Evolutionary conservation across 345 rosid species (phyloP).

Genomic region (Raphanus raphanistrum): DNA sequence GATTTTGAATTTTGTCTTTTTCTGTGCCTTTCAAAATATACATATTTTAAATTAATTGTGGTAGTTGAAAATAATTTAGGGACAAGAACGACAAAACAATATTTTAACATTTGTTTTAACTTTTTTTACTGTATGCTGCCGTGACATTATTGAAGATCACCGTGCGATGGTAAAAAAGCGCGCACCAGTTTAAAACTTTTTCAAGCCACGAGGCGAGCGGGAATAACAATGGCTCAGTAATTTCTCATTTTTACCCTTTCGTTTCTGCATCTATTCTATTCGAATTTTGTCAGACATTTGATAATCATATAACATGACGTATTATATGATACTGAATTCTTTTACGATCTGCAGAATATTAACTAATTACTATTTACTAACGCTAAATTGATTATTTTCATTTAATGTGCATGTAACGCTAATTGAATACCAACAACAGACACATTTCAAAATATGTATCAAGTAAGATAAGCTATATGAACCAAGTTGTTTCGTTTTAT

Average conservation of each 20-base stretch:
- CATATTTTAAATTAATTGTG: slow-evolving; percentile 20
- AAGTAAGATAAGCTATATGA: not conserved
- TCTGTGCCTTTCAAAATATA: slow-evolving; percentile 5
- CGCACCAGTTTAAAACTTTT: not conserved
- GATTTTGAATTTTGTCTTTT: slow-evolving; percentile 34
- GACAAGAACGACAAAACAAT: slow-evolving; percentile 24
- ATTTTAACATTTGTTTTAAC: not conserved
- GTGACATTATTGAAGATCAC: slow-evolving; percentile 2
- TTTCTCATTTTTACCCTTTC: not conserved
- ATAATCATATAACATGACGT: not conserved
- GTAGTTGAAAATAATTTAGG: slow-evolving; percentile 32
- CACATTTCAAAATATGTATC: slow-evolving; percentile 7
- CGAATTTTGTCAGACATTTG: not conserved
- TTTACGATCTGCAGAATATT: not conserved
- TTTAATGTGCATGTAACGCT: not conserved
- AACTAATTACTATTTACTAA: slow-evolving; percentile 1
- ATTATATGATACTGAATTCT: not conserved
- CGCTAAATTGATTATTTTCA: not conserved
- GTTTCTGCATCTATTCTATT: not conserved
- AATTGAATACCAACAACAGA: slow-evolving; percentile 22
- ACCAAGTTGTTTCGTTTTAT: not conserved
- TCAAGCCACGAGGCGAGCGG: slow-evolving; percentile 40
- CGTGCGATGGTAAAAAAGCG: not conserved
- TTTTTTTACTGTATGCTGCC: slow-evolving; percentile 17
- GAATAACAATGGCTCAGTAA: slow-evolving; percentile 26